Evolutionary conservation across 768 basidiomycete genomes (phyloP).

Genomic region (Ramaria rubella): DNA sequence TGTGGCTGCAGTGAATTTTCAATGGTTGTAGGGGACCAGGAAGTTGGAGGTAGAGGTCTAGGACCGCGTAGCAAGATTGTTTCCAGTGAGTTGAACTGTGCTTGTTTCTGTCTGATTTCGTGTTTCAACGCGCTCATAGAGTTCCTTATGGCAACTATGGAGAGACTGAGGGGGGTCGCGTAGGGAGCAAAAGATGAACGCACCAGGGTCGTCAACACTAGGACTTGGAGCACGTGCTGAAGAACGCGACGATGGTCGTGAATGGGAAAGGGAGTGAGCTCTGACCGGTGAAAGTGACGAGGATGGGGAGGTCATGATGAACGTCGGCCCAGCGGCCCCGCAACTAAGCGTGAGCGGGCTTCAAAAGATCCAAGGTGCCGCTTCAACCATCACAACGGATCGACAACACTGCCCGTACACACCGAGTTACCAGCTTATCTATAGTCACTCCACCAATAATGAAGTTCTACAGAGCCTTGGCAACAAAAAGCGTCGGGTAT

Average conservation of each 20-base stretch:
- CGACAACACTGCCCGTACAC: too few relatives aligned
- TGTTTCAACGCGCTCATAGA: conserved; percentile 81
- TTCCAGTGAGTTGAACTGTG: conserved; percentile 66
- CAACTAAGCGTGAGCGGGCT: not conserved
- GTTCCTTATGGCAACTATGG: conserved; percentile 63
- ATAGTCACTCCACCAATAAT: too few relatives aligned
- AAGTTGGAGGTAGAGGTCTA: conserved; percentile 40
- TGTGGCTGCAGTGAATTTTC: conserved; percentile 34
- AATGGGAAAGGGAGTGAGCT: conserved; percentile 20
- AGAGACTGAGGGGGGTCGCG: conserved; percentile 20
- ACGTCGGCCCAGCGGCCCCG: not conserved
- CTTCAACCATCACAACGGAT: not conserved
- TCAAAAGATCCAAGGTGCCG: not conserved
- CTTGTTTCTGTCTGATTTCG: conserved; percentile 77
- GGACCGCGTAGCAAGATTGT: conserved; percentile 61
- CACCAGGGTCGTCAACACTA: conserved; percentile 59
- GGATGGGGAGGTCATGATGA: conserved; percentile 1
- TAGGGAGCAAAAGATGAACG: conserved; percentile 19
- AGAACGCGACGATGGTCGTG: conserved; percentile 44
- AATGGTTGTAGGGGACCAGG: conserved; percentile 10
- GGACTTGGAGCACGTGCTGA: conserved; percentile 53
- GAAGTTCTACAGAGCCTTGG: too few relatives aligned
- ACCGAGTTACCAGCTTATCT: too few relatives aligned
- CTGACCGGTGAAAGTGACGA: not conserved
- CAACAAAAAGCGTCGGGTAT: too few relatives aligned